A percentile compares a stretch with the other conserved stretches of the same genome.
Conservation (phyloP, 2,329 filamentous ascomycete species). For the Nigrograna mackinnonii region DNA sequence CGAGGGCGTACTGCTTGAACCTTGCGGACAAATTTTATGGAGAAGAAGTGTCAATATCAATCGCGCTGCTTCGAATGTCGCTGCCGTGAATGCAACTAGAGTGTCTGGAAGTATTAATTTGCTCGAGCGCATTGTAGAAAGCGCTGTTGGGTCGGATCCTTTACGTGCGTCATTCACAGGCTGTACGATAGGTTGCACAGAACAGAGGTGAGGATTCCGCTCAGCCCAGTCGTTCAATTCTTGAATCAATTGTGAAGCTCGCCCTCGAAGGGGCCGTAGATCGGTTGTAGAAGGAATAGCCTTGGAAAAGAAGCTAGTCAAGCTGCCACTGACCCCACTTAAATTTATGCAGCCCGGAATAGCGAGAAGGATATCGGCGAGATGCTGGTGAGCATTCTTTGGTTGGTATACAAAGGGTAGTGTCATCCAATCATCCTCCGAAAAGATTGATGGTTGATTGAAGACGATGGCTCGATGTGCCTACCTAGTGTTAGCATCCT, state of each 20-base stretch:
- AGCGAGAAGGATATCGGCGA: constrained; percentile 29
- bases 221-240: constrained; percentile 23
- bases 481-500: constrained; percentile 9
- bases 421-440: constrained; percentile 30
- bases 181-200: constrained; percentile 4
- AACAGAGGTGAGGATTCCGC: constrained; percentile 21
- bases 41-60: constrained; percentile 21
- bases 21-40: constrained; percentile 17
- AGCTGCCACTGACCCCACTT: constrained; percentile 15
- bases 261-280: constrained; percentile 12
- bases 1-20: neutral
- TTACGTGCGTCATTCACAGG: constrained; percentile 15
- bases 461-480: constrained; percentile 28
- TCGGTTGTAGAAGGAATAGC: constrained; percentile 16
- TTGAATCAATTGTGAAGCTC: constrained; percentile 16
- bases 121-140: constrained; percentile 1
- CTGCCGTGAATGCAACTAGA: constrained; percentile 24
- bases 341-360: constrained; percentile 26
- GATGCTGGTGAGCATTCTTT: constrained; percentile 26
- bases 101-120: constrained; percentile 18
- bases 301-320: constrained; percentile 22
- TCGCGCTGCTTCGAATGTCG: constrained; percentile 21
- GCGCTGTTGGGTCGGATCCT: constrained; percentile 3
- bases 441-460: constrained; percentile 30
- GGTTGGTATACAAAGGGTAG: constrained; percentile 25